phyloP scores from a whole-genome alignment of 345 rosid species.

The Corymbia maculata region DNA sequence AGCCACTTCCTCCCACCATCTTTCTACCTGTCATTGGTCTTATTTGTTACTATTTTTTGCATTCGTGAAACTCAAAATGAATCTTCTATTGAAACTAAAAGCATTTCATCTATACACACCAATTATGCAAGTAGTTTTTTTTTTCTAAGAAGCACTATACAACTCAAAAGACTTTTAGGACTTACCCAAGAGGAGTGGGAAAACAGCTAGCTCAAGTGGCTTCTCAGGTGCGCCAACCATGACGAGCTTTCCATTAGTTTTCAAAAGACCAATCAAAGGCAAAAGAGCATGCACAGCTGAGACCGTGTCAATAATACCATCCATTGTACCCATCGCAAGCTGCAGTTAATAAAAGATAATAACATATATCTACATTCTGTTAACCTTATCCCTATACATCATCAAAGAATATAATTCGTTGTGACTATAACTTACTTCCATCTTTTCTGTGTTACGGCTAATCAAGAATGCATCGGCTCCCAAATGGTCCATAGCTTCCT shows the following conservation, averaged over 20 bases:
- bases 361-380: too few species aligned
- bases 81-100: neutral
- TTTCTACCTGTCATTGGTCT: conserved; percentile 5
- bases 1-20: neutral
- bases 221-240: conserved; percentile 34
- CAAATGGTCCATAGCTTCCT: conserved; percentile 22
- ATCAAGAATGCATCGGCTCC: conserved; percentile 33
- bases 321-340: too few species aligned
- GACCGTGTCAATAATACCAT: neutral
- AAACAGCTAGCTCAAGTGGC: conserved; percentile 28
- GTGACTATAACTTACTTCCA: conserved; percentile 1
- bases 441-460: conserved; percentile 18
- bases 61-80: too few species aligned
- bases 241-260: conserved; percentile 33
- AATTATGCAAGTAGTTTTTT: neutral
- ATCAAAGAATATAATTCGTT: neutral
- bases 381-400: neutral
- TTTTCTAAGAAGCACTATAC: too few species aligned
- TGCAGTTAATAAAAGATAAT: too few species aligned
- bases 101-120: neutral
- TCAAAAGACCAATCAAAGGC: conserved; percentile 37
- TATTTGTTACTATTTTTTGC: neutral
- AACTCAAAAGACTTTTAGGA: too few species aligned
- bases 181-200: conserved; percentile 24
- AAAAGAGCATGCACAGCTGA: conserved; percentile 26